Evolutionary conservation across 1,284 basidiomycete genomes (phyloP), one percentile per base, ranked within the genome.

Genomic region (Exsudoporus floridanus): DNA sequence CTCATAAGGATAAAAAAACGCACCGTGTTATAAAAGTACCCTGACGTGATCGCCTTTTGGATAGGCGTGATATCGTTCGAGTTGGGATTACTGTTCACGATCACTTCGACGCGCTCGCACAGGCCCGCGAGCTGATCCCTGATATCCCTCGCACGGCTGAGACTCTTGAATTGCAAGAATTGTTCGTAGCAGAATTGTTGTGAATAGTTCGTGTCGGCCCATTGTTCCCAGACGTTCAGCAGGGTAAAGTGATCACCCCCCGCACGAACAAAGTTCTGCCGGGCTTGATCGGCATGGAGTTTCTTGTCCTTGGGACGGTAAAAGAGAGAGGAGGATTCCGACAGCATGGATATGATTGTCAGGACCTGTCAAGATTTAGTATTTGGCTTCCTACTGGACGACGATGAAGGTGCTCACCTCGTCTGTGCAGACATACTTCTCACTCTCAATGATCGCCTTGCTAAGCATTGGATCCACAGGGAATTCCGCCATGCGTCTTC

Each of bases 181-280:
- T 99, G 94, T 67, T 98, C 94, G 67, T 94, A 94, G 65, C 92
- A 95, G 71, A 92, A 92, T 66, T 94, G 92, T 64, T 94, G 92
- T 25, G 91, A 94, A 70, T 95, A 99, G 65, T 92, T 93, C 35
- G 92, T 92, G 63, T 99, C 95, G 25, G 92, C 92, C 95, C 96
- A 99, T 69, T 98, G 94, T 68, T 98, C 92, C 90, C 94, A 99
- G 7, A 98, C 93, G 68, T 98, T 98, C 38, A 98, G 80, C 49
- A 98, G 74, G 3, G 95, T 98, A 68, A 99, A 98, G 73, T 98
- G 96, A 66, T 99, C 97, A 16, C 97, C 96, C n/a, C 94, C 97
- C 0, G 90, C 77, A 42, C 91, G 92, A 46, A 95, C 86, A 70
- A 98, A 99, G 67, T 97, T 98, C 70, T 97, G 92, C 49, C 96